Evolutionary conservation across 169 alveolate species (phyloP).

Genomic region (Eimeria zaria): DNA sequence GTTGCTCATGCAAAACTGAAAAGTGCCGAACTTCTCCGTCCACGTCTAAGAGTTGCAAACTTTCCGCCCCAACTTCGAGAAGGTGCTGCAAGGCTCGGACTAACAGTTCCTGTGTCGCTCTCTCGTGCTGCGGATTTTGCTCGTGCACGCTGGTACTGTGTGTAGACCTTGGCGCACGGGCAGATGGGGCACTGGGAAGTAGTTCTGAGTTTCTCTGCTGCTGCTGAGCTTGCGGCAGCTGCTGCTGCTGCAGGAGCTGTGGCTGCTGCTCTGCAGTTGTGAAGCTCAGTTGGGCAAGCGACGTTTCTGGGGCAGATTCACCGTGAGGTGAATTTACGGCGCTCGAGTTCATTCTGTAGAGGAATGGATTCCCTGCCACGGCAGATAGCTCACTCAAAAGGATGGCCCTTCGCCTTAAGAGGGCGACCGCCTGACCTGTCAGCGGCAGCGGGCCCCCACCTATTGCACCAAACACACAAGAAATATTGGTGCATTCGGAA

Average conservation of each 20-base stretch:
- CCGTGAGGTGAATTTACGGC: not conserved
- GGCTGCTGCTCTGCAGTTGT: conserved; percentile 38
- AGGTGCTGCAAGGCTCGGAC: conserved; percentile 70
- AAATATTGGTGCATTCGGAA: not conserved
- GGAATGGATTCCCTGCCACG: conserved; percentile 38
- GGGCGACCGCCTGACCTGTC: conserved; percentile 62
- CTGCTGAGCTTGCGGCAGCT: conserved; percentile 30
- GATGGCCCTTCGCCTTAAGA: conserved; percentile 55
- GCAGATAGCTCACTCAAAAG: conserved; percentile 61
- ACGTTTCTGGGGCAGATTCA: conserved; percentile 6
- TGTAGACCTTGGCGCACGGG: conserved; percentile 22
- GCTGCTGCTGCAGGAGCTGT: conserved; percentile 31
- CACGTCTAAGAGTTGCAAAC: conserved; percentile 66
- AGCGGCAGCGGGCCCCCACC: conserved; percentile 58
- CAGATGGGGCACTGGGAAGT: not conserved
- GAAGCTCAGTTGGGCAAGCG: conserved; percentile 9
- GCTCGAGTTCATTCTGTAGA: conserved; percentile 47
- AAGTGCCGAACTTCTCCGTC: conserved; percentile 76
- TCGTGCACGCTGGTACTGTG: conserved; percentile 5
- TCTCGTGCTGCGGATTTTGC: conserved; percentile 44
- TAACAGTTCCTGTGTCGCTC: conserved; percentile 49
- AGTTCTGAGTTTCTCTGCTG: not conserved
- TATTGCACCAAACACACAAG: conserved; percentile 6
- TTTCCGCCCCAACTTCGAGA: conserved; percentile 65
- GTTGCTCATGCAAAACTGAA: conserved; percentile 62